Conservation (phyloP, 768 basidiomycete species). For the Panaeolus cyanescens region DNA sequence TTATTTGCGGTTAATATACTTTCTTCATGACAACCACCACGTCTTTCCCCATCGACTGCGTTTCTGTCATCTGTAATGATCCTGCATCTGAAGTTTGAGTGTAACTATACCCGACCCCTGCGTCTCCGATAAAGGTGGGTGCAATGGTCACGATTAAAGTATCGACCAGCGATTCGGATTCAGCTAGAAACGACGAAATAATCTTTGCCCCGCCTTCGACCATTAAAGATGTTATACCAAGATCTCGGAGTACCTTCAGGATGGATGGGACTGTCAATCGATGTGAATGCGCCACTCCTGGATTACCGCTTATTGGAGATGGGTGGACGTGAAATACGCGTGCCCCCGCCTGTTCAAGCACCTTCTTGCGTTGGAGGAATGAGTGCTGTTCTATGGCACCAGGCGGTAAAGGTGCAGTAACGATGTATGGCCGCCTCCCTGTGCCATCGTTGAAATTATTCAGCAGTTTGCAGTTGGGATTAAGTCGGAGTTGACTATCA, state of each 20-base stretch:
- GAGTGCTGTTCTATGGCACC: not conserved
- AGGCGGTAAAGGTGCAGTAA: conserved; percentile 25
- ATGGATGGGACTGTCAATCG: conserved; percentile 42
- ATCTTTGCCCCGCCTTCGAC: conserved; percentile 92
- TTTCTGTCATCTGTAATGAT: conserved; percentile 27
- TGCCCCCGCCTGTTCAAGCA: conserved; percentile 69
- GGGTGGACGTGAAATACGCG: conserved; percentile 51
- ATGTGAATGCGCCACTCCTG: not conserved
- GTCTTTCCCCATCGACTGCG: conserved; percentile 37
- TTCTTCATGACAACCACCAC: conserved; percentile 27
- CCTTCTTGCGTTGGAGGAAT: conserved; percentile 30
- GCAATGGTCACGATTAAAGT: conserved; percentile 83
- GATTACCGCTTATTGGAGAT: not conserved
- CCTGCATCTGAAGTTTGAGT: conserved; percentile 4
- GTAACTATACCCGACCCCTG: conserved; percentile 60
- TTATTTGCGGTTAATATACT: not conserved
- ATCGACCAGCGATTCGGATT: conserved; percentile 58
- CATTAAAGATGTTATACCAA: conserved; percentile 81
- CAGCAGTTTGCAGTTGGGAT: conserved; percentile 68
- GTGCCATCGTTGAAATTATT: conserved; percentile 56
- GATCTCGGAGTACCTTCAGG: conserved; percentile 50
- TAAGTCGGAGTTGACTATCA: conserved; percentile 72
- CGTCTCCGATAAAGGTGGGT: conserved; percentile 76
- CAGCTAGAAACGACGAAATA: conserved; percentile 69
- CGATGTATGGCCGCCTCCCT: conserved; percentile 75